Percentiles rank a stretch among this genome's conserved stretches.
phyloP scores from a whole-genome alignment of 805 yeast species.

The Saccharomycopsis sp. region DNA sequence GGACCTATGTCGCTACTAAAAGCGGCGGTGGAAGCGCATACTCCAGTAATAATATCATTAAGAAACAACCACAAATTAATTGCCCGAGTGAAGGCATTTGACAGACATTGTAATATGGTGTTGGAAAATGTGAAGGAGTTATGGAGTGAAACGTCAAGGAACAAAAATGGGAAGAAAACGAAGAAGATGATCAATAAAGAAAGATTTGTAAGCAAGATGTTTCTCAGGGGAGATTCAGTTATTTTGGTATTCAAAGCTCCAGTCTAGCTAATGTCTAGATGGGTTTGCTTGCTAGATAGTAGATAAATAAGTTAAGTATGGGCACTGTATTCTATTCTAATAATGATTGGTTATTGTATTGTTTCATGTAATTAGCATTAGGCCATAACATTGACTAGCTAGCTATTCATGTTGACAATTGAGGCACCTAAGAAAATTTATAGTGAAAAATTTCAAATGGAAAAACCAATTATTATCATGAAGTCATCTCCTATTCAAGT shows the following conservation, averaged over 20 bases:
- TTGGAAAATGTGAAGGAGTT: constrained; percentile 85
- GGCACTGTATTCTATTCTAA: too few relatives aligned
- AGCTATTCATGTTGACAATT: too few relatives aligned
- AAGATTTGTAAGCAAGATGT: constrained; percentile 82
- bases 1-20: constrained; percentile 92
- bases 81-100: constrained; percentile 89
- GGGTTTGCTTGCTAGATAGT: too few relatives aligned
- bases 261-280: neutral
- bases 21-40: constrained; percentile 65
- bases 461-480: too few relatives aligned
- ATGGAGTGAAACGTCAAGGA: constrained; percentile 48
- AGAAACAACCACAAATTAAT: constrained; percentile 90
- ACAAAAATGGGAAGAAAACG: constrained; percentile 57
- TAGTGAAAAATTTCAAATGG: too few relatives aligned
- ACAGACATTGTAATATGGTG: constrained; percentile 91
- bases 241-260: constrained; percentile 63
- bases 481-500: too few relatives aligned
- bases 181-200: constrained; percentile 63
- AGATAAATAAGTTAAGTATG: too few relatives aligned
- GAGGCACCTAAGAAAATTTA: too few relatives aligned
- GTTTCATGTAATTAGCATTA: too few relatives aligned
- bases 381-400: too few relatives aligned
- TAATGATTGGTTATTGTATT: too few relatives aligned
- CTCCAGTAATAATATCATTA: constrained; percentile 79
- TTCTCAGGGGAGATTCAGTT: constrained; percentile 92